Evolutionary conservation across 495 filamentous ascomycete genomes (phyloP), one percentile per base, ranked within the genome.

Genomic region (Schizothecium vesticola): DNA sequence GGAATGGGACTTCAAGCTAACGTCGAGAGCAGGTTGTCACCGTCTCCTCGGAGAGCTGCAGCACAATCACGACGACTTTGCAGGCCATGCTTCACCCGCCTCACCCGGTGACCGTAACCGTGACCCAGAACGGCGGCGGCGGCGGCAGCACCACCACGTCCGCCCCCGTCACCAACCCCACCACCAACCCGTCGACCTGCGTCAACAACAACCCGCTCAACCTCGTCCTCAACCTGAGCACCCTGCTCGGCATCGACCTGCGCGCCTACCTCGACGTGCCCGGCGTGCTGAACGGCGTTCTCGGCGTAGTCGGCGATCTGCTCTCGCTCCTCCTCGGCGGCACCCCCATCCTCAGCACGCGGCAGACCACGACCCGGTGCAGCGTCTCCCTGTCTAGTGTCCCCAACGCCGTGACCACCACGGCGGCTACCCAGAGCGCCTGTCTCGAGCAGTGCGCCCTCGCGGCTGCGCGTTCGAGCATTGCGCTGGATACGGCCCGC

Each of bases 361-460:
- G 65, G 36, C 60, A 59, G 23, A 67, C 31, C 59, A 22, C 56
- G 26, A 31, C 29, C 31, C 25, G 31, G 6, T 73, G 69, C 63
- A 58, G 63, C 60, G 62, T 22, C 11, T 65, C 64, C 4, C 56
- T 71, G 56, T 23, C 33, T 5, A 58, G 16, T 11, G 58, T 65
- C 10, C 58, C 62, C 21, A 24, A 23, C 24, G 65, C 62, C 16
- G 36, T 19, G 10, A 73, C 43, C 13, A 26, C 55, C 23, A 73
- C 71, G 5, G 63, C 70, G 21, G 10, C 61, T 12, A 67, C 36
- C 55, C 26, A 22, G 57, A 56, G 19, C 9, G 63, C 33, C 13
- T 73, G 71, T 58, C 55, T 71, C 12, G 36, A 25, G 29, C 57
- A 56, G 10, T 73, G 71, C 63, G 43, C 43, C 6, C 16, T 51